Base-by-base conservation (phyloP, 495 filamentous ascomycete species). In the Trichoderma virens region DNA sequence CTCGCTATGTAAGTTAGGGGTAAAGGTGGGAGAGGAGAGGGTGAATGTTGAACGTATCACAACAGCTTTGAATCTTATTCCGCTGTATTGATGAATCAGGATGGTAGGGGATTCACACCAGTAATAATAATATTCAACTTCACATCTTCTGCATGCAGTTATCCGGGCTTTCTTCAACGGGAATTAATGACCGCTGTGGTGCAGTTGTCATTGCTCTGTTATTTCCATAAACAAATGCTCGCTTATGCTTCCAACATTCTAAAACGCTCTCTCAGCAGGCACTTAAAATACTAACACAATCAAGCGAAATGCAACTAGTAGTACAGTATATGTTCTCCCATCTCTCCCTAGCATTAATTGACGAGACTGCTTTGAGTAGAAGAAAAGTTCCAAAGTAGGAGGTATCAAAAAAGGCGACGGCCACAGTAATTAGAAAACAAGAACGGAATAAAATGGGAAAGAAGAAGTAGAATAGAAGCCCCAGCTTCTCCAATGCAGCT, bases 221-320 rank as follows among this genome's bases (percentile, higher is more conserved):
- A 56, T 56, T 30, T 30, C 30, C 51, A 56, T 28, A 56, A 30
- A 30, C 27, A 56, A 30, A 56, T 56, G 51, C 51, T 56, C 51
- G 51, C 51, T 56, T 56, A 56, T 56, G 51, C 51, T 56, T 56
- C 51, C 51, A 56, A 56, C 27, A 56, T 56, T 27, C 25, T 25
- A 16, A 35, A 30, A 56, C 27, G 51, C 51, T 30, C 9, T 27
- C 51, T 30, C 51, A 56, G 30, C 51, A 6, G 25, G 20, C 8
- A 13, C 23, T 13, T 28, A 16, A 56, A 30, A 56, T 56, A 56
- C 51, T 16, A 56, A 56, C 23, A 56, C 51, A 56, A 30, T 3
- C 7, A 56, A 30, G 51, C 30, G 25, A 30, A 47, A 28, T 27
- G 25, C 23, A 56, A 31, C 51, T 56, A 56, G 9, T 56, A 56